Evolutionary conservation across 2,329 filamentous ascomycete species (phyloP).

Genomic region (Stachybotrys echinatus): DNA sequence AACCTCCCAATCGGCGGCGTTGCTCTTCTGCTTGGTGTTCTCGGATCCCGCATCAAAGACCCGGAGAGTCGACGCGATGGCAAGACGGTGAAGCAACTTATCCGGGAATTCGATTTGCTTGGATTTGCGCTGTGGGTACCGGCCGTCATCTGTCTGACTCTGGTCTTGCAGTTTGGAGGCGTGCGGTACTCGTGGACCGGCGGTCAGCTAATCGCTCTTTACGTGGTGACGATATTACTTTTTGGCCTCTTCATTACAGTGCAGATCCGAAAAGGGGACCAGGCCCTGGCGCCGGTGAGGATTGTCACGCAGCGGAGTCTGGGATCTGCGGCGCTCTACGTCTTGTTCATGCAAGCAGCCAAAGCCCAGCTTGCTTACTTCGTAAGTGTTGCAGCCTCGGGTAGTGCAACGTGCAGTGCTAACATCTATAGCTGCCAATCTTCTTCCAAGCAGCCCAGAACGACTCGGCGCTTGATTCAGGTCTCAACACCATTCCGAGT

Average conservation of each 20-base stretch:
- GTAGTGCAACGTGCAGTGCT: too few species aligned
- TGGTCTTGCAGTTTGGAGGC: constrained; percentile 21
- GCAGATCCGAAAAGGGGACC: too few species aligned
- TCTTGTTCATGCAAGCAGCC: too few species aligned
- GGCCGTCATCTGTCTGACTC: not conserved
- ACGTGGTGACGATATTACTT: too few species aligned
- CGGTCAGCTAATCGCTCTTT: too few species aligned
- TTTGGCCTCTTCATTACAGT: too few species aligned
- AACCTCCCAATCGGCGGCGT: not conserved
- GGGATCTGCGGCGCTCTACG: too few species aligned
- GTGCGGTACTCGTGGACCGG: too few species aligned
- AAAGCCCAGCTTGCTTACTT: constrained; percentile 25
- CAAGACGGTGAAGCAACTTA: not conserved
- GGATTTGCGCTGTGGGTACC: not conserved
- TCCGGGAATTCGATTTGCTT: not conserved
- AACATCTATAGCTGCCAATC: constrained; percentile 32
- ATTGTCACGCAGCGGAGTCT: too few species aligned
- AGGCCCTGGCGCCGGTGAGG: too few species aligned
- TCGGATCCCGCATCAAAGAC: not conserved
- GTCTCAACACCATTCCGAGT: constrained; percentile 20
- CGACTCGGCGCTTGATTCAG: constrained; percentile 23
- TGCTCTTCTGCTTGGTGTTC: not conserved
- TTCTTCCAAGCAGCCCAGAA: constrained; percentile 30
- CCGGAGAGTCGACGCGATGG: not conserved
- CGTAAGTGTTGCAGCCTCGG: constrained; percentile 29